Percentiles rank a stretch among this genome's conserved stretches.
phyloP scores from a whole-genome alignment of 352 stramenopile species.

The Phytophthora crassamura region DNA sequence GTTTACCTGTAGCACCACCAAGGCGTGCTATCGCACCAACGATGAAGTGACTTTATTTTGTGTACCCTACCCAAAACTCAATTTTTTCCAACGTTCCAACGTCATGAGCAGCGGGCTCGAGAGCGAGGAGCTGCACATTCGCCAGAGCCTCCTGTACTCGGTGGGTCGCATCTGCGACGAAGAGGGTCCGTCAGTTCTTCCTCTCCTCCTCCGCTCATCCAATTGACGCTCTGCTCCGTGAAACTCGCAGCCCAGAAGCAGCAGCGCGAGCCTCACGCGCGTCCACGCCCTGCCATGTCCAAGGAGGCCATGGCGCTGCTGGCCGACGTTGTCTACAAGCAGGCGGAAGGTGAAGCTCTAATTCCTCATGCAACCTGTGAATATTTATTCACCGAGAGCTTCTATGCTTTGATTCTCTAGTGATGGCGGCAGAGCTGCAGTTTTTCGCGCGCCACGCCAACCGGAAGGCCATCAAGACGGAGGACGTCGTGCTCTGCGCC shows the following conservation, averaged over 20 bases:
- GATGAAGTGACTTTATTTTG: no score
- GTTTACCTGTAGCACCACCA: no score
- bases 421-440: conserved; percentile 78
- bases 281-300: conserved; percentile 51
- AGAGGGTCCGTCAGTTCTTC: conserved; percentile 39
- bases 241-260: conserved; percentile 53
- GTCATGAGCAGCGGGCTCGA: conserved; percentile 26
- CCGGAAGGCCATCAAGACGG: conserved; percentile 75
- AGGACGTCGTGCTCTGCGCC: conserved; percentile 72
- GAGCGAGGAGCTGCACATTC: conserved; percentile 73
- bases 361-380: no score
- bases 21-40: no score
- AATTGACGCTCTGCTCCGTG: background rate
- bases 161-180: conserved; percentile 76
- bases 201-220: background rate
- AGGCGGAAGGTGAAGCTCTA: conserved; percentile 54
- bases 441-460: conserved; percentile 78
- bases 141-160: conserved; percentile 70
- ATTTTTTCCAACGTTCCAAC: background rate
- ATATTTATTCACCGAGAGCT: no score
- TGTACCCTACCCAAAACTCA: conserved; percentile 6
- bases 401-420: conserved; percentile 31
- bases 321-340: conserved; percentile 69
- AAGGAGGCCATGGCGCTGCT: conserved; percentile 73
- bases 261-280: conserved; percentile 49